phyloP scores from a whole-genome alignment of 257 asterid species.

The Solanum rostratum region DNA sequence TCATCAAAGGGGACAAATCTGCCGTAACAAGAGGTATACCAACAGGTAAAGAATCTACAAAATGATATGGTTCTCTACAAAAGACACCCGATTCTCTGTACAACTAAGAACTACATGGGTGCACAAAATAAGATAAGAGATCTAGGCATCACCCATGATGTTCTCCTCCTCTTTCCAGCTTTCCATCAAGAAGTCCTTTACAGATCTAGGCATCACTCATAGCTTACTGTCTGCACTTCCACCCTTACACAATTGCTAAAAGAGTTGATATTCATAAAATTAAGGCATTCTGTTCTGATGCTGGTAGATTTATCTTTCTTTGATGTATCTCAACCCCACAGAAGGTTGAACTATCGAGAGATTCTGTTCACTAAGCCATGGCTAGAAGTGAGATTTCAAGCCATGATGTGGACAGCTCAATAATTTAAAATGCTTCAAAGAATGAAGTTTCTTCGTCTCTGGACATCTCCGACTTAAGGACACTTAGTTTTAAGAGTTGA shows the following conservation, averaged over 20 bases:
- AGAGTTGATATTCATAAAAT: background rate
- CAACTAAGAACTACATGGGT: background rate
- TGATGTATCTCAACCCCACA: background rate
- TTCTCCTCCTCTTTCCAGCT: too few relatives aligned
- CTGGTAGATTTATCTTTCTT: background rate
- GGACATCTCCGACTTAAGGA: background rate
- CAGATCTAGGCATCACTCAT: background rate
- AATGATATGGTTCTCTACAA: background rate
- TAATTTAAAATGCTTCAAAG: background rate
- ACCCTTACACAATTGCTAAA: background rate
- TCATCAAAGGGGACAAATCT: background rate
- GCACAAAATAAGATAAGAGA: background rate
- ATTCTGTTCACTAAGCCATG: background rate
- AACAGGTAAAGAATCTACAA: background rate
- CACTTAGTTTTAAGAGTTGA: background rate
- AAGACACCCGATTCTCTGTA: background rate
- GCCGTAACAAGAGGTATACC: background rate
- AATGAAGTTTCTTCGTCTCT: background rate
- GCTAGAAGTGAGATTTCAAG: background rate
- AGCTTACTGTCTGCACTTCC: background rate
- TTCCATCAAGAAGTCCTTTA: too few relatives aligned
- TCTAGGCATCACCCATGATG: background rate
- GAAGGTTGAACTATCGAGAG: background rate
- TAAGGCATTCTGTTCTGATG: background rate
- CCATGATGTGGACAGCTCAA: background rate